These are phyloP conservation scores for Eutrema japonicum DNA, from an alignment of 345 rosid species.

Conservation along the genomic window DNA sequence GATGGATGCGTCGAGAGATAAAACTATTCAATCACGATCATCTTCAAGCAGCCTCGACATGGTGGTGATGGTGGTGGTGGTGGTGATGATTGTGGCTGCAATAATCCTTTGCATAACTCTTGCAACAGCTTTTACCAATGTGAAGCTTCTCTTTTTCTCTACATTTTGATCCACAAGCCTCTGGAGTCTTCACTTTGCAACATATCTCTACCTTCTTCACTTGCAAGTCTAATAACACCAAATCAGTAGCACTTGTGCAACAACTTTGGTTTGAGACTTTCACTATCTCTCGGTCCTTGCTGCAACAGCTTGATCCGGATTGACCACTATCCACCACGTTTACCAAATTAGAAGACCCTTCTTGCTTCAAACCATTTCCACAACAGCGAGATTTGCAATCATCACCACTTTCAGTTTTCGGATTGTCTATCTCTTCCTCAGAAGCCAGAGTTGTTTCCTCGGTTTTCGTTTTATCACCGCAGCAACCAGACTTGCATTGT, in stretches of 20 bases:
- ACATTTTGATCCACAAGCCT: constrained; percentile 36
- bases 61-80: constrained; percentile 36
- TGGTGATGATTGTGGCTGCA: constrained; percentile 37
- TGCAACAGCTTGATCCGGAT: constrained; percentile 30
- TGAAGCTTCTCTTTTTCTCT: constrained; percentile 30
- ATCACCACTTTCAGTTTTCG: too few relatives aligned
- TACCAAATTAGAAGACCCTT: constrained; percentile 19
- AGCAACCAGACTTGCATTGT: constrained; percentile 27
- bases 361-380: constrained; percentile 31
- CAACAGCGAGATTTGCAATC: constrained; percentile 29
- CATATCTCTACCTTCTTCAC: constrained; percentile 37
- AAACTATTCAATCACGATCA: constrained; percentile 3
- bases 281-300: constrained; percentile 29
- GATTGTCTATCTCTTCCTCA: constrained; percentile 1
- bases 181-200: constrained; percentile 35
- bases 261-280: constrained; percentile 17
- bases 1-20: constrained; percentile 14
- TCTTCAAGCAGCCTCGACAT: constrained; percentile 37
- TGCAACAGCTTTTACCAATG: constrained; percentile 42
- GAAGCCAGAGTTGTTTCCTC: constrained; percentile 15
- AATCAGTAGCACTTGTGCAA: constrained; percentile 25
- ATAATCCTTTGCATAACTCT: constrained; percentile 40
- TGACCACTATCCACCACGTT: constrained; percentile 14
- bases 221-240: constrained; percentile 32
- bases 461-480: constrained; percentile 18